Base-by-base conservation (phyloP, 1,284 basidiomycete species). In the Cerrena zonata region DNA sequence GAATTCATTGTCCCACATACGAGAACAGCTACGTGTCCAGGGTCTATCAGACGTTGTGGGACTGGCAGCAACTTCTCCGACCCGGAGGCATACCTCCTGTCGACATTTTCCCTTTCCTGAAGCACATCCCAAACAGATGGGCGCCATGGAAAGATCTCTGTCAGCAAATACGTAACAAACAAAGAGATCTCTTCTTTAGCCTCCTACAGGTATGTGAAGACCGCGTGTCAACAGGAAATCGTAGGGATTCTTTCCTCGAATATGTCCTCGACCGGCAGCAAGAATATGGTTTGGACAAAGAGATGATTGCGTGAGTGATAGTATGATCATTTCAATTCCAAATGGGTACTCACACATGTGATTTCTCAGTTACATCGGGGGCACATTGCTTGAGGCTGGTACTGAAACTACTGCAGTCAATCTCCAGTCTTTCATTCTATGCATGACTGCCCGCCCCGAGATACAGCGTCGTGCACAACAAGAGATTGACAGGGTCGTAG, bases 401-500 rank as follows among this genome's bases (percentile, higher is more conserved):
- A 57, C 59, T 11, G 64, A 66, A 41, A 65, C 64, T 7, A 65
- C 60, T 4, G 55, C 56, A 7, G 56, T 63, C 1, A 62, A 56
- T 45, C 30, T 68, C 11, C 58, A 63, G 34, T 59, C 57, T 2
- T 55, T 68, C 21, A 52, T 69, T 19, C 52, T 66, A 22, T 57
- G 61, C 1, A 54, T 68, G 53, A 54, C 62, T 4, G 51, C 56
- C 4, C 57, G 63, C 50, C 69, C 67, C 2, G 63, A 68, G 19
- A n/a, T n/a, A 22, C 67, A 66, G 48, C 34, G 52, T 12, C 61
- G 61, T 26, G 68, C 66, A 1, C 68, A 67, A 36, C 58, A 56
- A 37, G 69, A 73, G 53, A 54, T 73, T 18, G 69, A 73, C 53
- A 49, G 51, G n/a, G 62, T 72, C 15, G 58, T 71, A 39, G 70